phyloP scores from a whole-genome alignment of 805 yeast genomes.

The Nakazawaea anatomiae region DNA sequence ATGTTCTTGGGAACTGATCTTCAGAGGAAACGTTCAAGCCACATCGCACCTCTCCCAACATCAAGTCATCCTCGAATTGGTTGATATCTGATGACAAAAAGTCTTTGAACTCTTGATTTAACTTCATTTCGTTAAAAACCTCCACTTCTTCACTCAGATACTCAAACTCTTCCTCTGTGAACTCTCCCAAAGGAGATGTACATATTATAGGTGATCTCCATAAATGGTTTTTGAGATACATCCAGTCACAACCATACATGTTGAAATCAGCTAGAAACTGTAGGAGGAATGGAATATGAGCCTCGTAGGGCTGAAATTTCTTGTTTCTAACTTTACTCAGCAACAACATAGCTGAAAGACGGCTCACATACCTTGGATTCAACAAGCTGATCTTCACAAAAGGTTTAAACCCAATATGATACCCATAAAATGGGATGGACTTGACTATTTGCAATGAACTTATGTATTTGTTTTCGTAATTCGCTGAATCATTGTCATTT shows the following conservation, averaged over 20 bases:
- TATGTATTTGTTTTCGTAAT: slow-evolving; percentile 31
- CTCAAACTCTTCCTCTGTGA: slow-evolving; percentile 13
- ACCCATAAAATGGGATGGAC: slow-evolving; percentile 84
- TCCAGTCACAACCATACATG: slow-evolving; percentile 79
- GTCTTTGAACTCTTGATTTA: slow-evolving; percentile 25
- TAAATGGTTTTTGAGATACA: slow-evolving; percentile 38
- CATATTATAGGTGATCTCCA: slow-evolving; percentile 52
- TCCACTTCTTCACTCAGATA: slow-evolving; percentile 13
- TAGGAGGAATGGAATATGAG: slow-evolving; percentile 70
- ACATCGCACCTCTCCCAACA: not conserved
- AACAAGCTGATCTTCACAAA: slow-evolving; percentile 65
- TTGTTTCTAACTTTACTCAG: slow-evolving; percentile 30
- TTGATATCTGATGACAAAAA: slow-evolving; percentile 21
- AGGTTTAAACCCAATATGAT: slow-evolving; percentile 53
- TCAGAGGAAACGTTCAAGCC: slow-evolving; percentile 25
- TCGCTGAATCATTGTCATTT: slow-evolving; percentile 9
- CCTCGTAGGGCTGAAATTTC: slow-evolving; percentile 54
- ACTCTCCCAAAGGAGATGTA: slow-evolving; percentile 12
- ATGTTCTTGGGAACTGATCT: slow-evolving; percentile 42
- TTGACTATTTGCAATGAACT: slow-evolving; percentile 61
- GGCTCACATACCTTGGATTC: slow-evolving; percentile 52
- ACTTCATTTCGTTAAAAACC: slow-evolving; percentile 19
- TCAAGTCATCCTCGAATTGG: slow-evolving; percentile 5
- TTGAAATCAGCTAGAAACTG: slow-evolving; percentile 85
- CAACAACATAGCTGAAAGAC: slow-evolving; percentile 45